phyloP scores from a whole-genome alignment of 2,329 filamentous ascomycete species.

The Cordyceps farinosa region DNA sequence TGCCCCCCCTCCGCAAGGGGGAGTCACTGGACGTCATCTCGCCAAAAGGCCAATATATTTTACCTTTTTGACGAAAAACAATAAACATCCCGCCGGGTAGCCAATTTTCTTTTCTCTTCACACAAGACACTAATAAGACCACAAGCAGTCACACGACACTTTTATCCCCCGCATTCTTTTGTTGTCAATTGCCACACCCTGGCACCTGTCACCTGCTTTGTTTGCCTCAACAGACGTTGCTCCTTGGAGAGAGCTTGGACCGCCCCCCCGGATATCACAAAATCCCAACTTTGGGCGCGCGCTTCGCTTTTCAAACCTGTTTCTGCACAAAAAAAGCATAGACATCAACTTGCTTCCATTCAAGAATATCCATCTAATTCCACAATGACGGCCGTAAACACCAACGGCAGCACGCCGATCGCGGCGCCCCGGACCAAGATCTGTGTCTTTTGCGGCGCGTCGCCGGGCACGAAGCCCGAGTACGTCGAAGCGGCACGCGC shows the following conservation, averaged over 20 bases:
- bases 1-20: neutral
- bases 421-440: slow-evolving; percentile 55
- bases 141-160: neutral
- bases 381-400: slow-evolving; percentile 18
- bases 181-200: neutral
- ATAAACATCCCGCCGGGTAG: neutral
- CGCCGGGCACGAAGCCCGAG: slow-evolving; percentile 64
- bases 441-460: slow-evolving; percentile 93
- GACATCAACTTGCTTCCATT: neutral
- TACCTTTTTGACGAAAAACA: too few species aligned
- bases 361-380: neutral
- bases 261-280: neutral
- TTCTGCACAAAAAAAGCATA: neutral
- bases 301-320: neutral
- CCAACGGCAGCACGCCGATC: slow-evolving; percentile 23
- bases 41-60: neutral
- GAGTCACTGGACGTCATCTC: slow-evolving; percentile 11
- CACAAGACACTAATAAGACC: neutral
- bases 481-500: slow-evolving; percentile 76
- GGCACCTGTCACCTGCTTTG: neutral
- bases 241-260: neutral
- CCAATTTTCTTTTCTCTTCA: neutral
- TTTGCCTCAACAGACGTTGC: neutral
- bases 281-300: neutral
- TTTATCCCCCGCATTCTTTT: neutral